These are phyloP conservation scores for Chalaropsis thielavioides DNA, from an alignment of 2,329 filamentous ascomycete genomes.

Conservation along the genomic window DNA sequence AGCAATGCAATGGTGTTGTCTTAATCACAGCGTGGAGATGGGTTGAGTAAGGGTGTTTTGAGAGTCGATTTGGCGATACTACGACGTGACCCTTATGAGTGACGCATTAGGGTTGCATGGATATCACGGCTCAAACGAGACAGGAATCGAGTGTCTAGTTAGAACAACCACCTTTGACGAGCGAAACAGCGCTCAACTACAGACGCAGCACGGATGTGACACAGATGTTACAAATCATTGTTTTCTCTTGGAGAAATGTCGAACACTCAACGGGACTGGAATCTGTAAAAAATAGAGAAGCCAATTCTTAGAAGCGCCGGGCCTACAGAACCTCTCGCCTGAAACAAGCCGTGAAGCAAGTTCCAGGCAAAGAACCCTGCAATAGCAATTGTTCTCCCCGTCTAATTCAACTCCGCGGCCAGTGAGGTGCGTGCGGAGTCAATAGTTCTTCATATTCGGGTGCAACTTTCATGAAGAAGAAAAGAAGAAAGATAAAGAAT, in stretches of 20 bases:
- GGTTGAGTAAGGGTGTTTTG: too few relatives aligned
- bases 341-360: constrained; percentile 20
- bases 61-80: too few relatives aligned
- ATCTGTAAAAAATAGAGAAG: constrained; percentile 30
- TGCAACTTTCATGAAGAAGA: constrained; percentile 39
- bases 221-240: background rate
- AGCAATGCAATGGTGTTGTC: too few relatives aligned
- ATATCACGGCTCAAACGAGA: too few relatives aligned
- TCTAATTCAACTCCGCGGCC: constrained; percentile 42
- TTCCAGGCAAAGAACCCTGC: constrained; percentile 17
- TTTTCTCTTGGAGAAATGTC: constrained; percentile 29
- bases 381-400: constrained; percentile 39
- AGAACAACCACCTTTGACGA: too few relatives aligned
- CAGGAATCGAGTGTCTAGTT: too few relatives aligned
- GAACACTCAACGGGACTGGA: constrained; percentile 51
- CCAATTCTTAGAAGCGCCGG: constrained; percentile 52
- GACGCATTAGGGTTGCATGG: too few relatives aligned
- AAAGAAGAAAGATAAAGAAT: constrained; percentile 26
- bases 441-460: constrained; percentile 40
- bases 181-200: too few relatives aligned
- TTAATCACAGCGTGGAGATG: too few relatives aligned
- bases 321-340: constrained; percentile 12
- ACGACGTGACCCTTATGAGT: too few relatives aligned
- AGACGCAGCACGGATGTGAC: background rate
- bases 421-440: constrained; percentile 31